Evolutionary conservation across 2,329 filamentous ascomycete species (phyloP).

Genomic region (Alternaria ventricosa): DNA sequence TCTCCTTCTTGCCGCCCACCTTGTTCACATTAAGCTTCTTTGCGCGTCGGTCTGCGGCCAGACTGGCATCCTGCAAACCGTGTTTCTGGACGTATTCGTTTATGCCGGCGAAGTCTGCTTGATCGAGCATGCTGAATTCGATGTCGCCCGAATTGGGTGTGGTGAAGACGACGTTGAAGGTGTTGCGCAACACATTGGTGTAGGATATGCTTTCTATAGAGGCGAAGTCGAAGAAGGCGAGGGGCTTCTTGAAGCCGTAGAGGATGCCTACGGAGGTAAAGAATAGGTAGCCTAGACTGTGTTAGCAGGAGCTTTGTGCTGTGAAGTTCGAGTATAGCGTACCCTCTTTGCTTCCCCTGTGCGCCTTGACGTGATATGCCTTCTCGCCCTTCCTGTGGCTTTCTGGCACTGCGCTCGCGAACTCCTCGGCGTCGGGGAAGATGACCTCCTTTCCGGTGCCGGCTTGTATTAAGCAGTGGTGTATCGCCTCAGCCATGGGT

Average conservation of each 20-base stretch:
- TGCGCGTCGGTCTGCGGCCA: conserved; percentile 65
- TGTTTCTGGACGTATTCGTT: conserved; percentile 68
- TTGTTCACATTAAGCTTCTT: conserved; percentile 64
- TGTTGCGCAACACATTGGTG: conserved; percentile 68
- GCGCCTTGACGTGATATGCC: conserved; percentile 69
- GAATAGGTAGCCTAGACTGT: conserved; percentile 64
- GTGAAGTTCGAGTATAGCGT: conserved; percentile 12
- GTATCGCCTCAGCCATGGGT: conserved; percentile 54
- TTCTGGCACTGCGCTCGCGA: conserved; percentile 66
- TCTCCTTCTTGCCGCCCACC: conserved; percentile 31
- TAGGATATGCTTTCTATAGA: conserved; percentile 67
- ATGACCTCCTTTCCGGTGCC: conserved; percentile 56
- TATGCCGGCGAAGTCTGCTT: conserved; percentile 67
- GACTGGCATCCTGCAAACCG: conserved; percentile 66
- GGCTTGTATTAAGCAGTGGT: conserved; percentile 52
- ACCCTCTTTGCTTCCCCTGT: conserved; percentile 71
- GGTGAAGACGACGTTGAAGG: conserved; percentile 69
- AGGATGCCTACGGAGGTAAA: conserved; percentile 67
- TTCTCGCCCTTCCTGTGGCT: conserved; percentile 68
- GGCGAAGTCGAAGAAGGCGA: conserved; percentile 67
- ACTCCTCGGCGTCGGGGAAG: conserved; percentile 63
- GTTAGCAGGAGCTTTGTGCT: conserved; percentile 13
- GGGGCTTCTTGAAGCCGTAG: conserved; percentile 70
- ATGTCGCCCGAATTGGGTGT: conserved; percentile 59
- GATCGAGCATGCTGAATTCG: conserved; percentile 71